Conservation (phyloP, 305 asterid genomes). For the Plantago lanceolata region DNA sequence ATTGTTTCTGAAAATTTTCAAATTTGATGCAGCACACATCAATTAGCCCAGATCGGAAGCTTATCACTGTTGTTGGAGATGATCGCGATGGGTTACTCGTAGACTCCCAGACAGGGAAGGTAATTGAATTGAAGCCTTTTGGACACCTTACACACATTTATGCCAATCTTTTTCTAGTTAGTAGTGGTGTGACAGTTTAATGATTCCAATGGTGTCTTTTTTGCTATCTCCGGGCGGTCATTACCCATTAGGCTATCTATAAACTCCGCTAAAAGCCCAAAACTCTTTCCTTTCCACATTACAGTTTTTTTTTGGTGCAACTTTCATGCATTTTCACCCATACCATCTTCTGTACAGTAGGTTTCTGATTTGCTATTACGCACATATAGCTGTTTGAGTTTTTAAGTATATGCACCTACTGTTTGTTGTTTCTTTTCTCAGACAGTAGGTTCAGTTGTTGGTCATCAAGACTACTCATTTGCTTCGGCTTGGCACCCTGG, state of each 20-base stretch:
- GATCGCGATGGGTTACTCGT: slow-evolving; percentile 53
- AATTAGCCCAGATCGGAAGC: slow-evolving; percentile 63
- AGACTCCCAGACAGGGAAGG: slow-evolving; percentile 71
- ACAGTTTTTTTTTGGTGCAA: no score
- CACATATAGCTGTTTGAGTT: no score
- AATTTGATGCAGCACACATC: slow-evolving; percentile 61
- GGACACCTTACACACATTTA: neutral
- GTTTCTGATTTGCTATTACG: no score
- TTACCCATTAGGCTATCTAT: no score
- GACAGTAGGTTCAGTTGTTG: slow-evolving; percentile 53
- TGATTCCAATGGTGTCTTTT: no score
- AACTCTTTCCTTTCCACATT: no score
- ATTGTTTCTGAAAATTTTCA: slow-evolving; percentile 13
- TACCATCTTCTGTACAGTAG: no score
- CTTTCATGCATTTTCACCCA: no score
- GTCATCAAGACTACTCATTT: slow-evolving; percentile 71
- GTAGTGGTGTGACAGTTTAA: no score
- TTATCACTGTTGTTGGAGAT: slow-evolving; percentile 72
- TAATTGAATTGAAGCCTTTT: slow-evolving; percentile 21
- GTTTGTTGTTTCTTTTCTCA: slow-evolving; percentile 24
- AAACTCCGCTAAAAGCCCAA: no score
- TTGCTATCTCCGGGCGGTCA: no score
- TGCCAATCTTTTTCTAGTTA: neutral
- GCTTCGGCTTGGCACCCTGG: slow-evolving; percentile 84
- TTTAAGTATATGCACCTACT: no score